Evolutionary conservation across 1,139 yeast genomes (phyloP).

Genomic region (Scheffersomyces lignicola): DNA sequence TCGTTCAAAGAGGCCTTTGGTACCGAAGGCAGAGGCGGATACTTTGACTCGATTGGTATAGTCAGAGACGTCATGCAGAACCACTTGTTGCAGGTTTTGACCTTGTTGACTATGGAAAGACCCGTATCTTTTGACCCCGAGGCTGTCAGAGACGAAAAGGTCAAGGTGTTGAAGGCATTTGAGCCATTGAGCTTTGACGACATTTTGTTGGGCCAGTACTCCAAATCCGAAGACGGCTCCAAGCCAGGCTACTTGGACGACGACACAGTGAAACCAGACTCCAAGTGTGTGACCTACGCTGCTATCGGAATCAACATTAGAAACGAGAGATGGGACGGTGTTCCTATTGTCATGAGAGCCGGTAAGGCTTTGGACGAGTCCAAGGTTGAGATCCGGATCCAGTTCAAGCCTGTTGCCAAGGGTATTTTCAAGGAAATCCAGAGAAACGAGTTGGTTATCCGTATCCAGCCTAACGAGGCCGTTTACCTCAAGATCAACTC

Average conservation of each 20-base stretch:
- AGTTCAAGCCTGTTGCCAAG: slow-evolving; percentile 80
- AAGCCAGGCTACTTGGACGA: slow-evolving; percentile 94
- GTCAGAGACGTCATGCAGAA: slow-evolving; percentile 98
- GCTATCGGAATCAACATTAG: slow-evolving; percentile 75
- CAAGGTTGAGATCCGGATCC: slow-evolving; percentile 92
- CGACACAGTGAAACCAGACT: slow-evolving; percentile 77
- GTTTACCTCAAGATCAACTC: slow-evolving; percentile 89
- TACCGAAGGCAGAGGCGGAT: slow-evolving; percentile 98
- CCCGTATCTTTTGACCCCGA: slow-evolving; percentile 90
- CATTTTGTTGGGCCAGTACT: slow-evolving; percentile 85
- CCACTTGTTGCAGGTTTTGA: slow-evolving; percentile 89
- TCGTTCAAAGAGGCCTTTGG: slow-evolving; percentile 96
- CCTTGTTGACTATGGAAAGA: slow-evolving; percentile 92
- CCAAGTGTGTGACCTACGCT: slow-evolving; percentile 91
- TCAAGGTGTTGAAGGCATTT: slow-evolving; percentile 82
- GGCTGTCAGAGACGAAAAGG: slow-evolving; percentile 94
- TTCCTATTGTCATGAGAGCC: slow-evolving; percentile 92
- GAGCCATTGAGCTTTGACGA: slow-evolving; percentile 65
- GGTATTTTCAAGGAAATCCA: slow-evolving; percentile 83
- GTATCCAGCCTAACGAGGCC: slow-evolving; percentile 95
- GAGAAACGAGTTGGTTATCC: slow-evolving; percentile 88
- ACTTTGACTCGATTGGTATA: slow-evolving; percentile 92
- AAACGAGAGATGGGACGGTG: slow-evolving; percentile 98
- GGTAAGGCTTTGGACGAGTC: slow-evolving; percentile 94
- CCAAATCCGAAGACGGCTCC: slow-evolving; percentile 76